Evolutionary conservation across 1,284 basidiomycete species (phyloP).

Genomic region (Sparassis latifolia): DNA sequence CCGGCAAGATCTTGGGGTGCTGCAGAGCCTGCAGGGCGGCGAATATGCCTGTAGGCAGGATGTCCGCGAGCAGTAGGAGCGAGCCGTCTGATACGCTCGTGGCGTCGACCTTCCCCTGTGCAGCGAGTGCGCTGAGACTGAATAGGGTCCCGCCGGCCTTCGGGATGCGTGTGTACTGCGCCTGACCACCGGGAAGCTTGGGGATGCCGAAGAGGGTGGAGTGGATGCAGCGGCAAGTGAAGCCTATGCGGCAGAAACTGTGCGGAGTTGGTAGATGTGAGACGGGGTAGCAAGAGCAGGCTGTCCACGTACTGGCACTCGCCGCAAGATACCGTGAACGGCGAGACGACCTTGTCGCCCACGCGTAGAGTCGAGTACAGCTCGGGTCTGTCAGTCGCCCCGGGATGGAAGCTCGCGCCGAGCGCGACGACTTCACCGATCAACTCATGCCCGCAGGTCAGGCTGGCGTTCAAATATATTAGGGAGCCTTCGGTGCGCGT

Average conservation of each 20-base stretch:
- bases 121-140: constrained; percentile 47
- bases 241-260: constrained; percentile 71
- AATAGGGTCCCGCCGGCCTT: constrained; percentile 76
- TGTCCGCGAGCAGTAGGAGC: constrained; percentile 73
- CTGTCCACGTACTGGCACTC: constrained; percentile 61
- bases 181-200: constrained; percentile 75
- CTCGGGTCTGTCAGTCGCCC: constrained; percentile 42
- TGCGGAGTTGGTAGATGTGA: constrained; percentile 12
- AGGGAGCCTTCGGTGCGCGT: neutral
- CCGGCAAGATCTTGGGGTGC: constrained; percentile 60
- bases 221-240: constrained; percentile 70
- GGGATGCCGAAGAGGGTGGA: constrained; percentile 71
- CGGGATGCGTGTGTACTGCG: constrained; percentile 80
- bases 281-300: too few relatives aligned
- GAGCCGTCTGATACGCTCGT: constrained; percentile 42
- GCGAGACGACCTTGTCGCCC: constrained; percentile 82
- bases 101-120: constrained; percentile 8
- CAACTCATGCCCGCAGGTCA: constrained; percentile 78
- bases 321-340: constrained; percentile 82
- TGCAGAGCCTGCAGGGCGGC: constrained; percentile 67
- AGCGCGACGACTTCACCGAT: constrained; percentile 73
- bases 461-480: constrained; percentile 29
- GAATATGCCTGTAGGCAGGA: constrained; percentile 74
- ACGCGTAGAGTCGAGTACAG: constrained; percentile 65
- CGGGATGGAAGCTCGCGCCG: constrained; percentile 52